Base-by-base conservation (phyloP, 2,329 filamentous ascomycete species). In the Beauveria scarabaeidicola region DNA sequence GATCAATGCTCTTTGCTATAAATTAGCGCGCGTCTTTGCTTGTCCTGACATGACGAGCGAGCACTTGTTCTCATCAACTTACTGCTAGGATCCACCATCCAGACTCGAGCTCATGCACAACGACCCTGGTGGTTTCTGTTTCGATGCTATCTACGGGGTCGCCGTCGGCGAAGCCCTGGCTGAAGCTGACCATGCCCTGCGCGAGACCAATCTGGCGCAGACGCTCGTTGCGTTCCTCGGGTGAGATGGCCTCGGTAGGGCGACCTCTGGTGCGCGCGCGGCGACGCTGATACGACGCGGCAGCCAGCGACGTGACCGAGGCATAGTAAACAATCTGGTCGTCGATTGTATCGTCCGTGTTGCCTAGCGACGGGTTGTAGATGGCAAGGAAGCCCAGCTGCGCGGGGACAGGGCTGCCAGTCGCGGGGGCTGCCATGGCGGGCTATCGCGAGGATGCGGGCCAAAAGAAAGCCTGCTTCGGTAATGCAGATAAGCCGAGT, bases 1-100 rank as follows among this genome's bases (percentile, higher is more conserved):
- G 79, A 69, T 94, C 88, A 69, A 97, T 84, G 52, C 72, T 75
- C 73, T 75, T 32, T 13, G 10, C 13, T 11, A n/a, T 36, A 5
- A 21, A 21, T 61, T 54, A 61, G 60, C 17, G 13, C 2, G 1
- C 1, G 17, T 17, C 23, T 11, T n/a, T n/a, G n/a, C n/a, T n/a
- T 27, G 4, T 23, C n/a, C 11, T 40, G 41, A 21, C 23, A 43
- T 17, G 29, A 40, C 8, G 21, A 50, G 47, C 32, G 25, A 38
- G 27, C 19, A 41, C 29, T 11, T n/a, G n/a, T 41, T 47, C 23
- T 36, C 9, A 40, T 19, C 17, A 17, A 59, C 89, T 69, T 78
- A 95, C 91, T 63, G 91, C 92, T 62, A 97, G 77, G 63, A 97
- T 86, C 95, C 95, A 99, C 94, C 94, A 99, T 32, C 89, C 89